Base-by-base conservation (phyloP, 805 yeast genomes). In the Candida tallmaniae region DNA sequence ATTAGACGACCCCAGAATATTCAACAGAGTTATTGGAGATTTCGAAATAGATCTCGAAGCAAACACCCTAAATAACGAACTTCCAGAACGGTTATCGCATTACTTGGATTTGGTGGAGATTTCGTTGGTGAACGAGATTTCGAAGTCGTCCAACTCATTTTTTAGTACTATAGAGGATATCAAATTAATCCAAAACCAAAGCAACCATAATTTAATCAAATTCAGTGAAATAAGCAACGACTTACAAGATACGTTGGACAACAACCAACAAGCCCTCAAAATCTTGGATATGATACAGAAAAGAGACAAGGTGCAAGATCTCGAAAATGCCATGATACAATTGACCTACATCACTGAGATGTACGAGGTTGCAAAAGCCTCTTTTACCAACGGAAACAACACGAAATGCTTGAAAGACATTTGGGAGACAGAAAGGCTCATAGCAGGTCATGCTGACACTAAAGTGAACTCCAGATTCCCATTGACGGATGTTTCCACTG, bases 71-170 rank as follows among this genome's bases (percentile, higher is more conserved):
- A 74, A 76, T 48, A 66, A 77, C 7, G 61, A 68, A 15, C 56
- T 89, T 12, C 95, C 83, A 49, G 95, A 87, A 28, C 79, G 77
- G 50, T 62, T 90, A 22, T 83, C 93, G 3, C 78, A 79, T 58
- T 87, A 88, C 50, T 65, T 93, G 36, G 97, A 93, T 52, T 70
- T 78, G 0, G 87, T 90, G 1, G 98, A 90, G 58, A 68, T 84
- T 23, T 80, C 83, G 41, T 61, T 90, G 27, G 83, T 89, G 13
- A 70, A 75, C 25, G 96, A 88, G 56, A 87, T 93, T 21, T 82
- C 95, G 3, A 74, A 76, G 43, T 83, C 96, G 0, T 85, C 96
- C 0, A 77, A 78, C 34, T 79, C 89, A 6, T 90, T 93, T 51
- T 88, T 88, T 58, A 77, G 77, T 33, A 89, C 96, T 0, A 63